Evolutionary conservation across 2,329 filamentous ascomycete species (phyloP).

Genomic region (Diaporthe longicolla): DNA sequence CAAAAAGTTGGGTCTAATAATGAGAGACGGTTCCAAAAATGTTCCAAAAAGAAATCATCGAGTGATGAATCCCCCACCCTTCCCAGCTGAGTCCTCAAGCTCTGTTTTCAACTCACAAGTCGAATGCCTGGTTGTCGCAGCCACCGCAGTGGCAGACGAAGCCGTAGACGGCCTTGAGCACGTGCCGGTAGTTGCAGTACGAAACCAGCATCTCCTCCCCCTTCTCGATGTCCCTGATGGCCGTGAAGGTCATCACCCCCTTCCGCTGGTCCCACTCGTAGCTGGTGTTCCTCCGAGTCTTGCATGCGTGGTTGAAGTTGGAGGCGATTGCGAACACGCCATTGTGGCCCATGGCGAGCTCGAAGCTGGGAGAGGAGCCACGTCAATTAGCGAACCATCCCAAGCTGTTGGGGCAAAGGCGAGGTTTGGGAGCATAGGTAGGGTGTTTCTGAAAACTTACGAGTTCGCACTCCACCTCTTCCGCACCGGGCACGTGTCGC

Average conservation of each 20-base stretch:
- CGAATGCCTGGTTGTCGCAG: conserved; percentile 51
- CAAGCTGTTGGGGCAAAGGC: no score
- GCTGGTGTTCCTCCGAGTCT: conserved; percentile 56
- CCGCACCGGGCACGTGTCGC: conserved; percentile 50
- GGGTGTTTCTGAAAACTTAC: conserved; percentile 51
- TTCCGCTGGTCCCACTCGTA: conserved; percentile 57
- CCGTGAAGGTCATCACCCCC: conserved; percentile 58
- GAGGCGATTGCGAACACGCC: conserved; percentile 66
- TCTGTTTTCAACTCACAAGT: not conserved
- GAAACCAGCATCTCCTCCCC: conserved; percentile 67
- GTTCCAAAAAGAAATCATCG: no score
- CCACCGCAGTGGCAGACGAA: conserved; percentile 67
- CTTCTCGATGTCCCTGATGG: conserved; percentile 53
- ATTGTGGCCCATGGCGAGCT: conserved; percentile 42
- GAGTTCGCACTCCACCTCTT: conserved; percentile 63
- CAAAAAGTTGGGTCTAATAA: not conserved
- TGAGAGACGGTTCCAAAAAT: not conserved
- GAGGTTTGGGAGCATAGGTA: no score
- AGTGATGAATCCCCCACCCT: no score
- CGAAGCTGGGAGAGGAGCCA: conserved; percentile 46
- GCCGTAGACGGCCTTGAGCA: conserved; percentile 62
- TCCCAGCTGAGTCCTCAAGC: not conserved
- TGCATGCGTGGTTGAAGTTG: conserved; percentile 72
- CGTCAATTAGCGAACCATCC: not conserved
- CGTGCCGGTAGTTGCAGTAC: conserved; percentile 58